A percentile compares a stretch with the other conserved stretches of the same genome.
These are phyloP conservation scores for Smallanthus sonchifolius DNA, from an alignment of 129 eudicot genomes.

Conservation along the genomic window DNA sequence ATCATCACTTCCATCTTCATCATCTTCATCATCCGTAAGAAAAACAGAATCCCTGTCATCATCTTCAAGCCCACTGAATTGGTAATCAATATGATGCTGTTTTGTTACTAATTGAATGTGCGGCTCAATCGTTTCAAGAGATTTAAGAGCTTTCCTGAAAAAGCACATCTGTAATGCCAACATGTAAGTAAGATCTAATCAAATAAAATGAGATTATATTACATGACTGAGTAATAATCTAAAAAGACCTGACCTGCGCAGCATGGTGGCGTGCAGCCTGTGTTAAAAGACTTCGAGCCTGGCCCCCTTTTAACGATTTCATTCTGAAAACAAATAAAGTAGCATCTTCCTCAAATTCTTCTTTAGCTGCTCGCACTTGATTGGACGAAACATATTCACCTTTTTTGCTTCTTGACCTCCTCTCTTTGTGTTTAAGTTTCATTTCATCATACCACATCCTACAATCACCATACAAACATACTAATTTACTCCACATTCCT, in stretches of 20 bases:
- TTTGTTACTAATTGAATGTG: slow-evolving; percentile 54
- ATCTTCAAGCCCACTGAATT: slow-evolving; percentile 67
- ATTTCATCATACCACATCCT: slow-evolving; percentile 57
- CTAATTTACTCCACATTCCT: not conserved
- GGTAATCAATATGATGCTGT: slow-evolving; percentile 71
- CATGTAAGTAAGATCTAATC: not conserved
- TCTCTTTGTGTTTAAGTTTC: slow-evolving; percentile 48
- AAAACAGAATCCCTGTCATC: slow-evolving; percentile 40
- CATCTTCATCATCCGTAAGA: slow-evolving; percentile 37
- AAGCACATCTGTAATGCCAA: slow-evolving; percentile 47
- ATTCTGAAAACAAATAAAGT: slow-evolving; percentile 65
- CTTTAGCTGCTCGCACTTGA: slow-evolving; percentile 55
- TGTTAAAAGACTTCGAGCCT: slow-evolving; percentile 78
- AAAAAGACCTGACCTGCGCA: slow-evolving; percentile 55
- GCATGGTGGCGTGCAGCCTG: slow-evolving; percentile 94
- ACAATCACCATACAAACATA: not conserved
- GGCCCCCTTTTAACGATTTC: slow-evolving; percentile 81
- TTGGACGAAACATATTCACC: slow-evolving; percentile 45
- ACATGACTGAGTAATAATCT: not conserved
- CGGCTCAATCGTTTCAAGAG: slow-evolving; percentile 78
- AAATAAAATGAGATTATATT: not conserved
- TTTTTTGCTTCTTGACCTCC: slow-evolving; percentile 46
- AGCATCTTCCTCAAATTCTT: slow-evolving; percentile 75
- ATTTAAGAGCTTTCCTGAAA: slow-evolving; percentile 60
- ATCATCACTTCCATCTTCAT: slow-evolving; percentile 1